Evolutionary conservation across 768 basidiomycete species (phyloP), one percentile per base, ranked within the genome.

Genomic region (Termitomyces titanicus): DNA sequence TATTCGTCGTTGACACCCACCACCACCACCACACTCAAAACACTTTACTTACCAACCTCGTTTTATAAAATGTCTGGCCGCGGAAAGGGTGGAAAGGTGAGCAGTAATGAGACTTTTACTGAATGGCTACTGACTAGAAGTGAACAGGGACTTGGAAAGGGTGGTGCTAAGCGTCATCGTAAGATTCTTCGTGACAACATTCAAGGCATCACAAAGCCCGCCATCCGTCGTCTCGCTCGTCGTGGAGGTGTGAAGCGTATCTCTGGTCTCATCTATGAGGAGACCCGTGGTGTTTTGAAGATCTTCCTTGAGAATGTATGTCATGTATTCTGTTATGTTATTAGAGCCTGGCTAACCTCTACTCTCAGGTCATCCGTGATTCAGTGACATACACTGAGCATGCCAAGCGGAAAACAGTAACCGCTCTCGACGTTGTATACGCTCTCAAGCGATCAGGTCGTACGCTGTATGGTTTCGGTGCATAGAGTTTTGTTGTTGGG

Each of bases 341-440:
- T 18, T 6, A n/a, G 22, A 5, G 10, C 4, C 24, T 34, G 31
- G 10, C 43, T 61, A 3, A 51, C 15, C 49, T 18, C 17, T 9
- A 5, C 57, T 44, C 47, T 2, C 63, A 89, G 88, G 86, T 95
- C 63, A 95, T 96, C 68, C 90, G 94, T 63, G 94, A 96, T 70
- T 94, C 93, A 49, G 94, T 96, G 63, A 96, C 94, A 73, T 97
- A 97, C 85, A 97, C 94, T 54, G 94, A 97, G 22, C 52, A 53
- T 74, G 94, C 94, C 42, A 96, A 96, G 77, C 80, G 92, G 69
- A 92, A 92, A 75, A 94, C 93, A 22, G 94, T 96, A 47, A 96
- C 94, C 45, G 93, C 94, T 1, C 89, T 98, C 60, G 94, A 98
- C 66, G 94, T 92, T 33, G 89, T 92, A 3, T 92, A 92, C 61